Evolutionary conservation across 331 rosid genomes (phyloP).

Genomic region (Quercus tomentella): DNA sequence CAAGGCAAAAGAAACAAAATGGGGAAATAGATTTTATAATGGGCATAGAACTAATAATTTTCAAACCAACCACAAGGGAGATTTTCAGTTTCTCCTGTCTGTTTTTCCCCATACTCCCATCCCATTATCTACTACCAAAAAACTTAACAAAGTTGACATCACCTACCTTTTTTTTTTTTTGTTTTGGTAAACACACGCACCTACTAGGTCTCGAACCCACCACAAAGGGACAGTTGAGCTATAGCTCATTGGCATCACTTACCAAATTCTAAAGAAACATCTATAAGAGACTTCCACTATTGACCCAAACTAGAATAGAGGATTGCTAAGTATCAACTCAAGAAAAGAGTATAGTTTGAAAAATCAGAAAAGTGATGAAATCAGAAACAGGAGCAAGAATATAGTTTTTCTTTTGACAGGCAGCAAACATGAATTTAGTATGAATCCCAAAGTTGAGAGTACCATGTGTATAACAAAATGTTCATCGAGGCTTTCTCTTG

Average conservation of each 20-base stretch:
- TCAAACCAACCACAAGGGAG: background rate
- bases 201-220: too few relatives aligned
- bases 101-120: background rate
- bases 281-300: background rate
- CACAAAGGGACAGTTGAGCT: too few relatives aligned
- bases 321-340: background rate
- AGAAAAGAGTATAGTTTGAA: background rate
- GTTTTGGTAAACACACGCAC: too few relatives aligned
- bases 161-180: background rate
- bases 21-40: background rate
- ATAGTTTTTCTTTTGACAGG: background rate
- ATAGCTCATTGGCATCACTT: background rate
- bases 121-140: background rate
- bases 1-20: background rate
- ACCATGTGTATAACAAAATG: slow-evolving; percentile 87
- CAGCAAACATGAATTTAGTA: background rate
- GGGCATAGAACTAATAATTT: background rate
- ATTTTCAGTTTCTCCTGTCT: slow-evolving; percentile 15
- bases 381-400: background rate
- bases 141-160: background rate
- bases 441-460: slow-evolving; percentile 14
- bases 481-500: slow-evolving; percentile 83
- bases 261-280: background rate
- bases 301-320: background rate
- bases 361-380: slow-evolving; percentile 1